Conservation (phyloP, 2,329 filamentous ascomycete genomes). For the Aspergillus pseudotamarii region DNA sequence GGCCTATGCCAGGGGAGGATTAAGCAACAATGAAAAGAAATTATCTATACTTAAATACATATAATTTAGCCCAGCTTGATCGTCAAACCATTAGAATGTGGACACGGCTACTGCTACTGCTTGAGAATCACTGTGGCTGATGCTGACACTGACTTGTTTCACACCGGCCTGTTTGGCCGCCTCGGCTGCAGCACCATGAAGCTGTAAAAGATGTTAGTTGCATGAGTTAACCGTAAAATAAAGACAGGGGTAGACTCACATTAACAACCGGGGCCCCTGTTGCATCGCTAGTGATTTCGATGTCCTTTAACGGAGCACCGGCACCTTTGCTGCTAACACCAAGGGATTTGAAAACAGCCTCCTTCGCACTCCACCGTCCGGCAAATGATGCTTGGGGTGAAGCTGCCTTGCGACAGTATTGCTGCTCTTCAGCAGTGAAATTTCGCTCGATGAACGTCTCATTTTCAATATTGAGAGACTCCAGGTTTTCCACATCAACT, state of each 20-base stretch:
- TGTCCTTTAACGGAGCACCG: constrained; percentile 87
- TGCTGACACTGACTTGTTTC: constrained; percentile 87
- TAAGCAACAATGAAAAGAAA: not conserved
- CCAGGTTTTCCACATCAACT: constrained; percentile 89
- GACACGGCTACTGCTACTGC: constrained; percentile 92
- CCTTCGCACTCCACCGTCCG: constrained; percentile 95
- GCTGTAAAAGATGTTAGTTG: constrained; percentile 56
- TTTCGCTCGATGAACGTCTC: constrained; percentile 94
- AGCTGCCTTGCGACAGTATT: constrained; percentile 80
- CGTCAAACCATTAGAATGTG: constrained; percentile 58
- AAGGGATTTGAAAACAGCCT: constrained; percentile 96
- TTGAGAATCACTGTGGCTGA: constrained; percentile 92
- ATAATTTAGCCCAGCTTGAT: constrained; percentile 14
- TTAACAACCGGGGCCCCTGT: constrained; percentile 81
- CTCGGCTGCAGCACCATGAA: constrained; percentile 80
- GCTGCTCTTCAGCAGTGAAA: constrained; percentile 82
- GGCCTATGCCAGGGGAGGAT: not conserved
- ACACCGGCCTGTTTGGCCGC: constrained; percentile 86
- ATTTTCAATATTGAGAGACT: constrained; percentile 87
- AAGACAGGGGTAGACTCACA: constrained; percentile 60
- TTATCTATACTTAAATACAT: constrained; percentile 10
- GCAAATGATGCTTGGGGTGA: constrained; percentile 88
- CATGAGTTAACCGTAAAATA: constrained; percentile 13
- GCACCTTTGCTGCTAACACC: constrained; percentile 85
- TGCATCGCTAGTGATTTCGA: constrained; percentile 83